phyloP scores from a whole-genome alignment of 2,329 filamentous ascomycete genomes.

The Fusarium protoensiforme region DNA sequence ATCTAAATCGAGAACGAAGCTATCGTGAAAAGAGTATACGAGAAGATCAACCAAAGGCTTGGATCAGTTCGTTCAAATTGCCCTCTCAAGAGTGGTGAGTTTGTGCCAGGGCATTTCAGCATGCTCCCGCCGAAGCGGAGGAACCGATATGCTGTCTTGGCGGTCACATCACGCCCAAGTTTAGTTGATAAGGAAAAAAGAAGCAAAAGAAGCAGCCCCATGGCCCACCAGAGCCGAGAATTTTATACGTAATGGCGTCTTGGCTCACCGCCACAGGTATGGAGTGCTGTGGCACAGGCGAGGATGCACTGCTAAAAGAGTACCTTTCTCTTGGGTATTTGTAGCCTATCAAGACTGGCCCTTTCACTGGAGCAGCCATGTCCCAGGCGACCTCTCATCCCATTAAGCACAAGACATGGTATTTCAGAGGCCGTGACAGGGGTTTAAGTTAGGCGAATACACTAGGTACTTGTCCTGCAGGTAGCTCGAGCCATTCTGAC shows the following conservation, averaged over 20 bases:
- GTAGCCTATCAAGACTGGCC: not conserved
- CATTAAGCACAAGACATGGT: not conserved
- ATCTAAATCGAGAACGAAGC: not conserved
- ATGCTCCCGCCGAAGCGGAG: constrained; percentile 65
- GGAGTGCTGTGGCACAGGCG: not conserved
- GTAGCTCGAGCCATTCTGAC: constrained; percentile 8
- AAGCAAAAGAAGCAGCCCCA: constrained; percentile 29
- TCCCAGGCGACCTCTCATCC: not conserved
- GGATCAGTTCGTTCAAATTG: constrained; percentile 75
- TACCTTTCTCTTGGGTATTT: constrained; percentile 5
- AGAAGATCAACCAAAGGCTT: constrained; percentile 54
- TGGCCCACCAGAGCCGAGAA: not conserved
- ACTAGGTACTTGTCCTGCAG: not conserved
- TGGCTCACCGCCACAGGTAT: constrained; percentile 4
- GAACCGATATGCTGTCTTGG: constrained; percentile 64
- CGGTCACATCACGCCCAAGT: constrained; percentile 80
- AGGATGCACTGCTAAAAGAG: not conserved
- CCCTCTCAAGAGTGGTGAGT: constrained; percentile 70
- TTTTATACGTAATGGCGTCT: constrained; percentile 5
- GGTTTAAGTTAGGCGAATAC: not conserved
- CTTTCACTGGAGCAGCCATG: constrained; percentile 1
- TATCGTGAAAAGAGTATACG: constrained; percentile 1
- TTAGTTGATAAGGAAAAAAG: constrained; percentile 75
- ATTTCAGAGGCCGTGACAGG: not conserved
- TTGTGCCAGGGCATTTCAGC: constrained; percentile 73